Percentiles rank a stretch among this genome's conserved stretches.
Conservation (phyloP, 768 basidiomycete genomes). For the Floccularia luteovirens region DNA sequence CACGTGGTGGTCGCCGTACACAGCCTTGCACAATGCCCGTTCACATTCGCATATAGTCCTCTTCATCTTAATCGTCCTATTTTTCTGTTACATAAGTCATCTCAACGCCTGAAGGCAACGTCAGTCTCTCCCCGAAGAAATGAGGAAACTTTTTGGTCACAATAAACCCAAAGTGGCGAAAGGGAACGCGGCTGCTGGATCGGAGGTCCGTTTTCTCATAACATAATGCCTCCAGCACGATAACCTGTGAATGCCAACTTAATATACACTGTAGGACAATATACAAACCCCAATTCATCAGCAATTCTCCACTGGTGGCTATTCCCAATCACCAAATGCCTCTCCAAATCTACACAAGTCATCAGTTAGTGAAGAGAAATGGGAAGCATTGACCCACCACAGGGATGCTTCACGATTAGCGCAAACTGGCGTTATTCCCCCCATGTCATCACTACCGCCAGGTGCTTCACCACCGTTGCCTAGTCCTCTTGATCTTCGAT, state of each 20-base stretch:
- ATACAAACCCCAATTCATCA: constrained; percentile 29
- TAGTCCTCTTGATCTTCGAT: constrained; percentile 28
- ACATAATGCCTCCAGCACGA: constrained; percentile 5
- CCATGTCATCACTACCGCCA: constrained; percentile 39
- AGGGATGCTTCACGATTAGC: constrained; percentile 17
- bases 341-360: constrained; percentile 10
- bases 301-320: constrained; percentile 23
- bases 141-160: constrained; percentile 57
- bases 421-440: constrained; percentile 17
- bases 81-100: too few relatives aligned
- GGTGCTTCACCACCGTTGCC: constrained; percentile 32
- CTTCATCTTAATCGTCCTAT: too few relatives aligned
- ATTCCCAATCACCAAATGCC: constrained; percentile 11
- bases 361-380: constrained; percentile 31
- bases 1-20: too few relatives aligned
- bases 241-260: constrained; percentile 6
- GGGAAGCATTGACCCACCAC: constrained; percentile 31
- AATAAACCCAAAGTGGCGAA: constrained; percentile 35
- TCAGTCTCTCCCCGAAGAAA: constrained; percentile 19
- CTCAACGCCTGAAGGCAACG: too few relatives aligned
- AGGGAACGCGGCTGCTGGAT: constrained; percentile 8
- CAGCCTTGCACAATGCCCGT: too few relatives aligned
- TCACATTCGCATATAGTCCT: too few relatives aligned
- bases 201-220: neutral
- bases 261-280: constrained; percentile 11